Conservation (phyloP, 2,329 filamentous ascomycete species). For the Aspergillus ruber region DNA sequence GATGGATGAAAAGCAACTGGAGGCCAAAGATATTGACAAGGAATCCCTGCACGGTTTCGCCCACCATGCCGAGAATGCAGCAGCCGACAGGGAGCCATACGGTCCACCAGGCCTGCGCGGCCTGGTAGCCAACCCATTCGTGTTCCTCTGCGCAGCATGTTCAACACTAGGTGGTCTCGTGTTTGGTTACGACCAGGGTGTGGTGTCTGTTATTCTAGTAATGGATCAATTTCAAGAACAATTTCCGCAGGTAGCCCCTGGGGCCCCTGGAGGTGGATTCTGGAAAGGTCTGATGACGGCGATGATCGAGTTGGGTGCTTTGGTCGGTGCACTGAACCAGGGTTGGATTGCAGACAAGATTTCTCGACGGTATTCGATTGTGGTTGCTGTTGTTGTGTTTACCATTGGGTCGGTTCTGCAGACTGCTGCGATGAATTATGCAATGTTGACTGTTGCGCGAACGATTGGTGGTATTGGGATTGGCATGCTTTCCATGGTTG, state of each 20-base stretch:
- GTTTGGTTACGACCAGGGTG: slow-evolving; percentile 46
- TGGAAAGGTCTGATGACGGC: slow-evolving; percentile 46
- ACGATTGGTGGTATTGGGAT: slow-evolving; percentile 48
- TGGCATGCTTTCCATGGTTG: slow-evolving; percentile 46
- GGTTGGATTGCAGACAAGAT: slow-evolving; percentile 49
- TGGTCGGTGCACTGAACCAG: slow-evolving; percentile 41
- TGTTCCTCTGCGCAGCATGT: slow-evolving; percentile 47
- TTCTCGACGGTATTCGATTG: slow-evolving; percentile 47
- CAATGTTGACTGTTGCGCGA: slow-evolving; percentile 46
- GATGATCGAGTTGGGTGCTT: slow-evolving; percentile 51
- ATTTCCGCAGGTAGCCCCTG: slow-evolving; percentile 40
- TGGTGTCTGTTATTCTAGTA: slow-evolving; percentile 43
- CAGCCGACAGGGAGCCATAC: slow-evolving; percentile 25
- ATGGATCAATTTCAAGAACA: slow-evolving; percentile 47
- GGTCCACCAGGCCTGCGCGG: slow-evolving; percentile 39
- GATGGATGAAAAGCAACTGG: slow-evolving; percentile 15
- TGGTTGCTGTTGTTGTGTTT: slow-evolving; percentile 48
- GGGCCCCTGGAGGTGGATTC: slow-evolving; percentile 32
- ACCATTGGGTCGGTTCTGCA: slow-evolving; percentile 47
- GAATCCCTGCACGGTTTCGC: slow-evolving; percentile 20
- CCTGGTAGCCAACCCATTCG: slow-evolving; percentile 44
- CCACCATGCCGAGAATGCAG: slow-evolving; percentile 29
- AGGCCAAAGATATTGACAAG: slow-evolving; percentile 12
- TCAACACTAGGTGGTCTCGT: slow-evolving; percentile 46
- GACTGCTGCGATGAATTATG: slow-evolving; percentile 45